A percentile compares a stretch with the other conserved stretches of the same genome.
Evolutionary conservation across 352 stramenopile species (phyloP).

Genomic region (Globisporangium parvum): DNA sequence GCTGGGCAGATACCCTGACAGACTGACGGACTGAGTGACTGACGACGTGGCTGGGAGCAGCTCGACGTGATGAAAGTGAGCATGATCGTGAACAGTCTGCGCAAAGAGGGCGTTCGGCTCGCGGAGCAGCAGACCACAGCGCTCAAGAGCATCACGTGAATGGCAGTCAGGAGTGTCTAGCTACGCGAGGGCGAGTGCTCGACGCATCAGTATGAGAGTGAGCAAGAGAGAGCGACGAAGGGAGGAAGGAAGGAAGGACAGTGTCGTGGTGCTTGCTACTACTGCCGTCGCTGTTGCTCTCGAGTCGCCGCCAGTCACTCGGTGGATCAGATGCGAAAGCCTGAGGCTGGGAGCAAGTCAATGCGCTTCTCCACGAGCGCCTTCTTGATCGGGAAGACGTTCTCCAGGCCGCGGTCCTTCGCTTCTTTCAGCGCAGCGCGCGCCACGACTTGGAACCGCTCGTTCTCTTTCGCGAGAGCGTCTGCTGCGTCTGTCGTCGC

Average conservation of each 20-base stretch:
- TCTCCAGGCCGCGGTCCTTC: constrained; percentile 47
- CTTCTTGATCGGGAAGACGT: constrained; percentile 70
- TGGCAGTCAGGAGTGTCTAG: not conserved
- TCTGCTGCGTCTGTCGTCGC: constrained; percentile 26
- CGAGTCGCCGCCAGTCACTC: not conserved
- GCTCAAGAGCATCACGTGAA: constrained; percentile 51
- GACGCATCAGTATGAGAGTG: not conserved
- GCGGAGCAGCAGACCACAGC: constrained; percentile 66
- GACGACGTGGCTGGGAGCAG: constrained; percentile 17
- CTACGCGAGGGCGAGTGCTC: not conserved
- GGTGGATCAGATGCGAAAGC: constrained; percentile 46
- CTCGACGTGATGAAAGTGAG: constrained; percentile 59
- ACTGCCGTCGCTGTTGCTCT: not conserved
- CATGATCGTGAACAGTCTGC: constrained; percentile 51
- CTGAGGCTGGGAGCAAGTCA: constrained; percentile 59
- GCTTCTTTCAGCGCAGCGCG: constrained; percentile 48
- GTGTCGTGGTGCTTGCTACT: not conserved
- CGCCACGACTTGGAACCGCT: constrained; percentile 56
- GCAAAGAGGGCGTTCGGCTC: constrained; percentile 66
- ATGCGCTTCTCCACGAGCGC: constrained; percentile 63
- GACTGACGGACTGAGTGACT: not conserved
- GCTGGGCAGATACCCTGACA: no score
- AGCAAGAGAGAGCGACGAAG: not conserved
- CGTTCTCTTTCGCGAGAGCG: constrained; percentile 37
- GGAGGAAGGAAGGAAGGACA: not conserved